Evolutionary conservation across 192 early-diverging fungal genomes (phyloP).

Genomic region (Coemansia sp.): DNA sequence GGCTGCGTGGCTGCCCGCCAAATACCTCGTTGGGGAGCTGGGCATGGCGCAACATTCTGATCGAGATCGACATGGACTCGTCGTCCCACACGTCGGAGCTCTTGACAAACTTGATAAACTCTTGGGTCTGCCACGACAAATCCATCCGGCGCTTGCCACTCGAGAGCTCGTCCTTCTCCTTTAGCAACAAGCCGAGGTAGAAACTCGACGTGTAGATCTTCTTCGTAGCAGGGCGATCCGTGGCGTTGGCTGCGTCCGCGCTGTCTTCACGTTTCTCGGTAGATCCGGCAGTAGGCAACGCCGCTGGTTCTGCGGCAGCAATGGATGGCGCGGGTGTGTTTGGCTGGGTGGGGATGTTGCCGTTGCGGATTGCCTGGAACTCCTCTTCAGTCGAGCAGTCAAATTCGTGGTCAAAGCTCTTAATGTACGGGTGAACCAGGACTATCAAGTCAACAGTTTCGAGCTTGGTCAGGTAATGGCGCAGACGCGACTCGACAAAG

Average conservation of each 20-base stretch:
- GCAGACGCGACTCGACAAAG: constrained; percentile 85
- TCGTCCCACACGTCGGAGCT: constrained; percentile 19
- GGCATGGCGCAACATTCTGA: constrained; percentile 31
- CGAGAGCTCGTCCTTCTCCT: constrained; percentile 51
- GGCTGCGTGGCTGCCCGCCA: constrained; percentile 27
- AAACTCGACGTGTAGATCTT: constrained; percentile 76
- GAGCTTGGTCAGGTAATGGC: constrained; percentile 81
- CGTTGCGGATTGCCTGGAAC: constrained; percentile 61
- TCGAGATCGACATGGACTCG: constrained; percentile 33
- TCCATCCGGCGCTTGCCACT: constrained; percentile 65
- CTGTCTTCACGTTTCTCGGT: background rate
- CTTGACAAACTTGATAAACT: constrained; percentile 82
- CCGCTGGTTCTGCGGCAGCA: background rate
- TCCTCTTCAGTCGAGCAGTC: constrained; percentile 66
- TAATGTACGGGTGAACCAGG: constrained; percentile 87
- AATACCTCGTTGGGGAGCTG: constrained; percentile 48
- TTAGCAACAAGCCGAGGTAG: constrained; percentile 82
- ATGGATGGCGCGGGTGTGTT: constrained; percentile 22
- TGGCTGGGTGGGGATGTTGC: constrained; percentile 47
- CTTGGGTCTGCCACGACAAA: constrained; percentile 73
- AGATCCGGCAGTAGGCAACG: background rate
- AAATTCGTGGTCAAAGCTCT: constrained; percentile 72
- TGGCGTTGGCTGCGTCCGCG: constrained; percentile 4
- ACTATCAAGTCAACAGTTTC: constrained; percentile 70
- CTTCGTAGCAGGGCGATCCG: constrained; percentile 4